A percentile compares a stretch with the other conserved stretches of the same genome.
Evolutionary conservation across 2,329 filamentous ascomycete species (phyloP).

Genomic region (Rhinocladiella mackenziei): DNA sequence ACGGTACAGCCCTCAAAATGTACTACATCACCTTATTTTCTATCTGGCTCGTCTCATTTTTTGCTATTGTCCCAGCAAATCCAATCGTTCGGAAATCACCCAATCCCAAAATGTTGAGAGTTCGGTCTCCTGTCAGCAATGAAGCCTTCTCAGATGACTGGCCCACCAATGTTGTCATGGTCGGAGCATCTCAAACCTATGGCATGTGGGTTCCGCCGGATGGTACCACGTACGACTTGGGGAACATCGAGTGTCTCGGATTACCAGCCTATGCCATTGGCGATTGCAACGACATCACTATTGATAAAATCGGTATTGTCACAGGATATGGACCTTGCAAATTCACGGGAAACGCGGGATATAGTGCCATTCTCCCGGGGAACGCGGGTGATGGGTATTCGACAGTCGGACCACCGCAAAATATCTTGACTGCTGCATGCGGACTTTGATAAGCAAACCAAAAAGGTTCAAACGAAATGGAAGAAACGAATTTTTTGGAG

Average conservation of each 20-base stretch:
- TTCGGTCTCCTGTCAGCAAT: constrained; percentile 17
- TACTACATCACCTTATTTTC: constrained; percentile 9
- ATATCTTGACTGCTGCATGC: constrained; percentile 24
- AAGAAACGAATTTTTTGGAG: not conserved
- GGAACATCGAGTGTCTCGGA: constrained; percentile 27
- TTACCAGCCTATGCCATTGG: constrained; percentile 26
- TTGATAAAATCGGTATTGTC: constrained; percentile 27
- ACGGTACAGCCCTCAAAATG: constrained; percentile 8
- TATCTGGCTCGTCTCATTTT: constrained; percentile 14
- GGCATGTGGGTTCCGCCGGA: constrained; percentile 27
- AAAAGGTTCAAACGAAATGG: too few species aligned
- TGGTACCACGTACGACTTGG: constrained; percentile 21
- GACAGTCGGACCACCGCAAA: constrained; percentile 28
- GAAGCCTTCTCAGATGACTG: constrained; percentile 18
- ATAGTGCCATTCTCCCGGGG: constrained; percentile 16
- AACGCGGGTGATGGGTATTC: constrained; percentile 23
- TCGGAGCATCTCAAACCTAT: constrained; percentile 26
- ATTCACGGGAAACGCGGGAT: constrained; percentile 33
- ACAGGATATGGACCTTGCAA: constrained; percentile 36
- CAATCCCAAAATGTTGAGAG: constrained; percentile 16
- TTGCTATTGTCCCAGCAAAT: constrained; percentile 10
- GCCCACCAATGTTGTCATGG: constrained; percentile 28
- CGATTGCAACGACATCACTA: constrained; percentile 25
- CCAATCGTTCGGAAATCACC: constrained; percentile 18
- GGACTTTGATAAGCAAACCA: constrained; percentile 15